Evolutionary conservation across 1,284 basidiomycete species (phyloP).

Genomic region (Cystobasidium slooffiae): DNA sequence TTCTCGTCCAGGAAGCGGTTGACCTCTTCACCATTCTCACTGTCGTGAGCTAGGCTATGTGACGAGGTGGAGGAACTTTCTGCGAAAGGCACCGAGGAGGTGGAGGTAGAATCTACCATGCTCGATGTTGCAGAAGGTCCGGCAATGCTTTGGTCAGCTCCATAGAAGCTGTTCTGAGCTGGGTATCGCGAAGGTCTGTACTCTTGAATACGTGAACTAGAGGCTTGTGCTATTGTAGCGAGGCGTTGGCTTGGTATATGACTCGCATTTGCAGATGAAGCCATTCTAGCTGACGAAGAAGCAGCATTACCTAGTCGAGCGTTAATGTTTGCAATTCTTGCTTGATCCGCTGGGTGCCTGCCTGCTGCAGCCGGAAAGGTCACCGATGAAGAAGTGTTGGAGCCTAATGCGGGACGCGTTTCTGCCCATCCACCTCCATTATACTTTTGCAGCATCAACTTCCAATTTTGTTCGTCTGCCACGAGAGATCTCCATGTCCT

Average conservation of each 20-base stretch:
- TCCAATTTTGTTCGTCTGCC: constrained; percentile 85
- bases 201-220: not conserved
- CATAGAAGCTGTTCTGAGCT: not conserved
- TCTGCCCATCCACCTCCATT: constrained; percentile 60
- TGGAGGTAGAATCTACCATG: too few relatives aligned
- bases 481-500: constrained; percentile 75
- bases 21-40: not conserved
- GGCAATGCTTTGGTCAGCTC: not conserved
- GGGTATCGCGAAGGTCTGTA: not conserved
- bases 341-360: not conserved
- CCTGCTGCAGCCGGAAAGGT: not conserved
- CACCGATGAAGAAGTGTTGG: constrained; percentile 41
- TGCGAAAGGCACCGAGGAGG: too few relatives aligned
- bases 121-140: not conserved
- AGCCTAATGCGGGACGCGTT: constrained; percentile 3
- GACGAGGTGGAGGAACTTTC: too few relatives aligned
- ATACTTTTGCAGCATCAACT: constrained; percentile 70
- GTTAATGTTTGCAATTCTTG: too few relatives aligned
- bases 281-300: not conserved
- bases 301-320: too few relatives aligned
- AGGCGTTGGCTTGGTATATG: not conserved
- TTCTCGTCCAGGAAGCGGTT: constrained; percentile 21
- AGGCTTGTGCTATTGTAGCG: not conserved
- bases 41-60: too few relatives aligned
- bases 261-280: not conserved